Evolutionary conservation across 2,329 filamentous ascomycete species (phyloP).

Genomic region (Moelleriella libera): DNA sequence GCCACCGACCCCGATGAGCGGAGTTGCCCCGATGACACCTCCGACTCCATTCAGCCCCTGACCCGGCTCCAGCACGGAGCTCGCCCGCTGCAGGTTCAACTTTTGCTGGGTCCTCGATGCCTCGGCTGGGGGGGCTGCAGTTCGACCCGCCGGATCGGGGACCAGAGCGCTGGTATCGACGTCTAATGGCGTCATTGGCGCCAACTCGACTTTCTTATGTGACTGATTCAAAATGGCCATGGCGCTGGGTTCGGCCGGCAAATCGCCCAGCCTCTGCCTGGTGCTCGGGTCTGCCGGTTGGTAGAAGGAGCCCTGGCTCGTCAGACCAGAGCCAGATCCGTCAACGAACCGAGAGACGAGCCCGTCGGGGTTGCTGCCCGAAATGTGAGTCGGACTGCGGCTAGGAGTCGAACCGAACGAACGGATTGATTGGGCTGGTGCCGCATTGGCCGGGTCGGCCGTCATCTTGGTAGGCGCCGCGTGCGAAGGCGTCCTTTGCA

Average conservation of each 20-base stretch:
- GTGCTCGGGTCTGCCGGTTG: conserved; percentile 17
- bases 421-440: conserved; percentile 21
- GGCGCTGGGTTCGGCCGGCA: conserved; percentile 26
- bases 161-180: conserved; percentile 30
- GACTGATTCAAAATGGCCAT: conserved; percentile 19
- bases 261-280: conserved; percentile 15
- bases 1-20: conserved; percentile 37
- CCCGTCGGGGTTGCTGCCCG: conserved; percentile 25
- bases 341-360: conserved; percentile 48
- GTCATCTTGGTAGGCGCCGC: conserved; percentile 53
- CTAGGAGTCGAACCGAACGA: conserved; percentile 15
- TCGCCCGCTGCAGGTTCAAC: conserved; percentile 58
- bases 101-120: conserved; percentile 63
- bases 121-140: conserved; percentile 29
- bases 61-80: conserved; percentile 54
- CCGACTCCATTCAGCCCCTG: conserved; percentile 24
- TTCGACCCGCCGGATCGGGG: conserved; percentile 26
- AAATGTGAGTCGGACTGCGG: conserved; percentile 11
- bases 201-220: conserved; percentile 9
- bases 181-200: conserved; percentile 13
- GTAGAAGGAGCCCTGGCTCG: conserved; percentile 38
- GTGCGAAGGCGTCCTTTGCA: conserved; percentile 49
- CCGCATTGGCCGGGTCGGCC: conserved; percentile 31
- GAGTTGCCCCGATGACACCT: conserved; percentile 27
- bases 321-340: conserved; percentile 31